Evolutionary conservation across 2,329 filamentous ascomycete species (phyloP), one percentile per base, ranked within the genome.

Genomic region (Neurospora crassa): DNA sequence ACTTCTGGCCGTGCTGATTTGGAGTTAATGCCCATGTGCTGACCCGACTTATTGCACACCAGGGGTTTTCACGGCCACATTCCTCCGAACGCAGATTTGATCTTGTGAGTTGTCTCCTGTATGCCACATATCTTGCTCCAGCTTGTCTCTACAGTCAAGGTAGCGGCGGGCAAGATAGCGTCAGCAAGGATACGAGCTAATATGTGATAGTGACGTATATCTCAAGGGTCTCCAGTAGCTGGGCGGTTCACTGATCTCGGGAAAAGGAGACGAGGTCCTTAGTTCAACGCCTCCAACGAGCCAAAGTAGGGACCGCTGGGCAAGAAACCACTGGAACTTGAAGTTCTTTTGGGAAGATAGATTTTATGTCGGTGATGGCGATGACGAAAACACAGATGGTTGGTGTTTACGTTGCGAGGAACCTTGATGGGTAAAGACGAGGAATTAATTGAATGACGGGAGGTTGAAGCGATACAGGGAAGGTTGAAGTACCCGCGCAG

Each of bases 1-100:
- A 53, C 11, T 53, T 53, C 14, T 12, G 45, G 14, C n/a, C n/a
- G 20, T 24, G 45, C 24, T 20, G n/a, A 24, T 24, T 47, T 47
- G 45, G 45, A 53, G 45, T 53, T 16, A 16, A 59, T 34, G 47
- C 34, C n/a, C 34, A n/a, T 34, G n/a, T 24, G 24, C 41, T 69
- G 63, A 71, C 45, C 72, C 68, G 47, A 43, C 71, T 47, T 47
- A 11, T 43, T 63, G 14, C 24, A 4, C 7, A 4, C 7, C 74
- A 94, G 92, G 76, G 93, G 93, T 71, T 96, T 94, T 84, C 89
- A 91, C 42, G 90, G 89, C 71, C 84, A 90, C 77, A 96, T 97
- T 74, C 93, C 93, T 73, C 82, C 89, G 47, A 88, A 91, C 77
- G 84, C 92, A n/a, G 89, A 86, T 75, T 86, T 97, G 74, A 87